Conservation (phyloP, 495 filamentous ascomycete genomes). For the Penicillium bialowiezense region DNA sequence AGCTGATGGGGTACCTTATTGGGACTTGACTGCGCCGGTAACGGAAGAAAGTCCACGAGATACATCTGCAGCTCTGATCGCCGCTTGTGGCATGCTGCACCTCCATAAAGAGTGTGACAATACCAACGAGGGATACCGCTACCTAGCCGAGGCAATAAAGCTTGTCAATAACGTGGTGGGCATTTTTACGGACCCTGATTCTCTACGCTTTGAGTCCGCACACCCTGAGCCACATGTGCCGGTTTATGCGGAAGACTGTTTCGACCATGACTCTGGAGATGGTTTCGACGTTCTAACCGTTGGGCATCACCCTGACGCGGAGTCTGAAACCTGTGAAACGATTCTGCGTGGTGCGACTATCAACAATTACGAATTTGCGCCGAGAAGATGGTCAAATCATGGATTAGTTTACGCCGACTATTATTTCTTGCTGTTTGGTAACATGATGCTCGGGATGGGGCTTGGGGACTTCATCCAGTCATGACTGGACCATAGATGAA, state of each 20-base stretch:
- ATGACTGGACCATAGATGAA: background rate
- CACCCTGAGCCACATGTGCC: background rate
- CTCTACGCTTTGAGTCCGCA: conserved; percentile 1
- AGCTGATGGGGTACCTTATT: conserved; percentile 33
- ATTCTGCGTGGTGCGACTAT: conserved; percentile 35
- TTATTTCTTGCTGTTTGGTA: conserved; percentile 47
- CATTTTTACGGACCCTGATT: conserved; percentile 13
- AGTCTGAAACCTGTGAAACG: conserved; percentile 7
- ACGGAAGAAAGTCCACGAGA: conserved; percentile 25
- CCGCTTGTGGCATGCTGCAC: conserved; percentile 40
- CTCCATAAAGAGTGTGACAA: conserved; percentile 28
- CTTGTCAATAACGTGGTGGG: conserved; percentile 32
- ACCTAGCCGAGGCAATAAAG: conserved; percentile 28
- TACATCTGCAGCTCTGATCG: conserved; percentile 41
- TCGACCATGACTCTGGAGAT: too few relatives aligned
- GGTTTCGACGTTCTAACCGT: too few relatives aligned
- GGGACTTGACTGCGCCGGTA: conserved; percentile 42
- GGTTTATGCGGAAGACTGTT: conserved; percentile 1
- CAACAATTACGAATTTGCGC: conserved; percentile 38
- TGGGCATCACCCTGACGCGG: background rate
- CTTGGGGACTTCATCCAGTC: background rate
- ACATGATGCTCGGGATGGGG: conserved; percentile 27
- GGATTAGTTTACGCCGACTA: conserved; percentile 50
- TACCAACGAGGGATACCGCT: conserved; percentile 8
- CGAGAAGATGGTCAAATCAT: conserved; percentile 34